These are phyloP conservation scores for Bocquillonia castaneifolia DNA, from an alignment of 441 rosid species.

Conservation along the genomic window DNA sequence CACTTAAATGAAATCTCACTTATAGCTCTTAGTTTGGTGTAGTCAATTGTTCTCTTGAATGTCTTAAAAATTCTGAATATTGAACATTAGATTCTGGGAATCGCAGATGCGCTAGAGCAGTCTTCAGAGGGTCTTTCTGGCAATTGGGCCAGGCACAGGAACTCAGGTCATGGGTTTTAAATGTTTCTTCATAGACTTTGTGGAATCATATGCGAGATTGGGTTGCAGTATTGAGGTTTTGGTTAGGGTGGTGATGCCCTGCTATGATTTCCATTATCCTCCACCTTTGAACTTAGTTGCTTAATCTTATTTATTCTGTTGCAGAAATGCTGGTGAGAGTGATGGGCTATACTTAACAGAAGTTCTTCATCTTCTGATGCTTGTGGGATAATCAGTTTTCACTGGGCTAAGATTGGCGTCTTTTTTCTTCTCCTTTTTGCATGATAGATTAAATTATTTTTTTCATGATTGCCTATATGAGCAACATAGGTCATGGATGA, in stretches of 20 bases:
- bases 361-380: conserved; percentile 50
- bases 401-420: conserved; percentile 40
- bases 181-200: conserved; percentile 41
- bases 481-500: conserved; percentile 27
- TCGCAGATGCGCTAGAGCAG: conserved; percentile 74
- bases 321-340: conserved; percentile 67
- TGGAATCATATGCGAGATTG: conserved; percentile 45
- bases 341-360: conserved; percentile 56
- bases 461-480: conserved; percentile 21
- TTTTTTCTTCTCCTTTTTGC: conserved; percentile 24
- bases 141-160: conserved; percentile 62
- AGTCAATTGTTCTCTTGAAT: conserved; percentile 32
- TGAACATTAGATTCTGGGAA: conserved; percentile 72
- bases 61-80: conserved; percentile 44
- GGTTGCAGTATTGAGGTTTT: conserved; percentile 46
- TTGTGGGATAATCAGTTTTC: conserved; percentile 40
- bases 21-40: conserved; percentile 24
- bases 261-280: conserved; percentile 39
- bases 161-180: conserved; percentile 52
- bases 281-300: conserved; percentile 38
- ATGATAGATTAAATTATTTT: conserved; percentile 24
- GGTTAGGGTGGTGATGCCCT: conserved; percentile 42
- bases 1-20: conserved; percentile 8
- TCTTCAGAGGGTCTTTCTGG: conserved; percentile 66
- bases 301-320: conserved; percentile 56